Evolutionary conservation across 2,329 filamentous ascomycete species (phyloP), one percentile per base, ranked within the genome.

Genomic region (Ascochyta koolunga): DNA sequence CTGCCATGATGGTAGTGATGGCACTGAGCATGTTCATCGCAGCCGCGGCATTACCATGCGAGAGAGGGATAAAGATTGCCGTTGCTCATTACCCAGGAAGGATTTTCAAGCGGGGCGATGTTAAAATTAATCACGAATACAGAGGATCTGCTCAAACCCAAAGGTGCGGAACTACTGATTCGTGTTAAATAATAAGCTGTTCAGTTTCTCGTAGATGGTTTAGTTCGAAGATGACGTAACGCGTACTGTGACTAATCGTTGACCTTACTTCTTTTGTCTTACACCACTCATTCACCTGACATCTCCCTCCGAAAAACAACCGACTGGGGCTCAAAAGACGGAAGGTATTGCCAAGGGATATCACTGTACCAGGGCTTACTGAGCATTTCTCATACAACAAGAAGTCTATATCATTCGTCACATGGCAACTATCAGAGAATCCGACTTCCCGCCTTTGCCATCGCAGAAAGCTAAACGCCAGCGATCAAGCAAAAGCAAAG

Each of bases 381-480:
- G 18, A 13, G 9, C 4, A 7, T 21, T 15, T 11, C 8, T 18
- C 35, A 5, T 3, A 40, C 22, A 5, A 11, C 11, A 10, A 18
- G 9, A 29, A 25, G n/a, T 6, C n/a, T 7, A 7, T 31, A 5
- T 10, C 10, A 6, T 29, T 32, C 37, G 52, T 24, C 27, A 22
- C 39, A 65, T 66, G 61, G 9, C 56, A 33, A 58, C 51, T 27
- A 27, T 67, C 39, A 59, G 53, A 19, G 35, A 59, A n/a, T 19
- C 25, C 21, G 57, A 67, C 27, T 68, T 69, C 32, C 66, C 65
- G 33, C 59, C 56, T 38, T 39, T 70, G 13, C 64, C 62, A 8
- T 60, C 58, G 10, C 60, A 59, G 19, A 51, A 13, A 29, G 16
- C 27, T 5, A 51, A 31, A 50, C 33, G 11, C n/a, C 42, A 18